phyloP scores from a whole-genome alignment of 176 grass and related monocot genomes.

The Luzula sylvatica region DNA sequence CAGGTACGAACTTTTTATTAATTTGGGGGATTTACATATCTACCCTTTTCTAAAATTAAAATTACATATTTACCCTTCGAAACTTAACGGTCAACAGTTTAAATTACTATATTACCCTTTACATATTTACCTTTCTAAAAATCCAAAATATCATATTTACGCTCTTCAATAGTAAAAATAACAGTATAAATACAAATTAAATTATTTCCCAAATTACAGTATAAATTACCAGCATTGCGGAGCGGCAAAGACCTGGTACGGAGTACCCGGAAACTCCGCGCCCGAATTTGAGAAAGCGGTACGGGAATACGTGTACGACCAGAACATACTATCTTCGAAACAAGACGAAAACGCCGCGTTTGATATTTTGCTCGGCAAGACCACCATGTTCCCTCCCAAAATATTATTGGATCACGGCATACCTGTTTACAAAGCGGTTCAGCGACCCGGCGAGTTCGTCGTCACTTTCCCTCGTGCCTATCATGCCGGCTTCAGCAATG shows the following conservation, averaged over 20 bases:
- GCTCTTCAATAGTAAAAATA: no score
- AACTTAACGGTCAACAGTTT: no score
- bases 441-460: slow-evolving; percentile 91
- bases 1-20: slow-evolving; percentile 58
- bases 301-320: slow-evolving; percentile 62
- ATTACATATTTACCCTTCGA: no score
- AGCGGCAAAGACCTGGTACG: slow-evolving; percentile 96
- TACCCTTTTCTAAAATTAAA: no score
- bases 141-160: no score
- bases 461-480: slow-evolving; percentile 91
- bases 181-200: background rate
- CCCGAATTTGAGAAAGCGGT: slow-evolving; percentile 69
- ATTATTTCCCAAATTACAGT: slow-evolving; percentile 32
- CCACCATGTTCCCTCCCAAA: slow-evolving; percentile 95
- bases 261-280: slow-evolving; percentile 87
- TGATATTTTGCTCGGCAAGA: slow-evolving; percentile 88
- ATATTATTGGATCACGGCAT: slow-evolving; percentile 62
- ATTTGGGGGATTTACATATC: background rate
- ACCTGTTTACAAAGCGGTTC: slow-evolving; percentile 91
- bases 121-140: background rate
- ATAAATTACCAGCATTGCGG: slow-evolving; percentile 99
- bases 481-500: slow-evolving; percentile 95
- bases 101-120: no score
- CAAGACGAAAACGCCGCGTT: slow-evolving; percentile 71
- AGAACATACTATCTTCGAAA: slow-evolving; percentile 47